phyloP scores from a whole-genome alignment of 305 asterid genomes.

The Fraxinus floribunda region DNA sequence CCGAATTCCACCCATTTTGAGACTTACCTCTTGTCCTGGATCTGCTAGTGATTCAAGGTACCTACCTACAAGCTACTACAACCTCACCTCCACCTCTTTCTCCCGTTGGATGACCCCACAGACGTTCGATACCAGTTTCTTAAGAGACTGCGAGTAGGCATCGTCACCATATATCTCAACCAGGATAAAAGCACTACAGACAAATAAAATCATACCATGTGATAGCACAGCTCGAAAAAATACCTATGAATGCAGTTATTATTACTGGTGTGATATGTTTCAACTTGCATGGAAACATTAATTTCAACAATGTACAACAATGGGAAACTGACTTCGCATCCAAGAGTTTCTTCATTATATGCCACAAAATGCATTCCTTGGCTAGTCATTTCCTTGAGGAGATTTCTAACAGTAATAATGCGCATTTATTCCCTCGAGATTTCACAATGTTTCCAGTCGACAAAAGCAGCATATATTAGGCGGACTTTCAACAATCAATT shows the following conservation, averaged over 20 bases:
- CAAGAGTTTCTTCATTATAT: neutral
- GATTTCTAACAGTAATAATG: neutral
- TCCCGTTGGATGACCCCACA: too few relatives aligned
- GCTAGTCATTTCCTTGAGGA: neutral
- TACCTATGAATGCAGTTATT: neutral
- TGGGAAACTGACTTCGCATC: neutral
- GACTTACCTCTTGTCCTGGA: too few relatives aligned
- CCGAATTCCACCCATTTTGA: too few relatives aligned
- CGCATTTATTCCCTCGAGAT: neutral
- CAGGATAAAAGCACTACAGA: neutral
- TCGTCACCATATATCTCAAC: neutral
- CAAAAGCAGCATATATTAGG: neutral
- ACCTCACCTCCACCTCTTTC: too few relatives aligned
- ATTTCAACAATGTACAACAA: constrained; percentile 11
- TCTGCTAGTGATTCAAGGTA: too few relatives aligned
- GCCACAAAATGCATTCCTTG: neutral
- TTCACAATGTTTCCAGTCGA: neutral
- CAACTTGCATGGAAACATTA: constrained; percentile 20
- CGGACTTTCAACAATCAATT: neutral
- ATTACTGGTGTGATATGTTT: constrained; percentile 30
- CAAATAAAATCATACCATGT: constrained; percentile 31
- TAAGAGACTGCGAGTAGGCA: neutral
- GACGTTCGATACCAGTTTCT: too few relatives aligned
- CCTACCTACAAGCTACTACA: too few relatives aligned
- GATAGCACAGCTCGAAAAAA: neutral